Conservation (phyloP, 2,329 filamentous ascomycete genomes). For the Epichloe typhina region DNA sequence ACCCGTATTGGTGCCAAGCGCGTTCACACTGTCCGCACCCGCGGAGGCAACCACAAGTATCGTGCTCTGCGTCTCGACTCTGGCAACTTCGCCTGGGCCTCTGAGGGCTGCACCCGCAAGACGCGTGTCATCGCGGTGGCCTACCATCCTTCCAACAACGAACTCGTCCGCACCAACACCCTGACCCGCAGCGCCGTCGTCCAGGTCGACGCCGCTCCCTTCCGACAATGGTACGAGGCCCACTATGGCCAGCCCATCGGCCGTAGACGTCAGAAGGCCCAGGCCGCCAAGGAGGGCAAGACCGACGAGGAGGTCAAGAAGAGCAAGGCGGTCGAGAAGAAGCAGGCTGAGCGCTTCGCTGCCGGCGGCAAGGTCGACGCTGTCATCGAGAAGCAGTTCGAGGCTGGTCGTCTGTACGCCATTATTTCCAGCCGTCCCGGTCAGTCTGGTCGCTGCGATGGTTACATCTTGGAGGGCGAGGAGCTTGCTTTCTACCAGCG, state of each 20-base stretch:
- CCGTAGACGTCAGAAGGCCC: slow-evolving; percentile 82
- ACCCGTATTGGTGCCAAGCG: slow-evolving; percentile 97
- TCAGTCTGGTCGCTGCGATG: slow-evolving; percentile 92
- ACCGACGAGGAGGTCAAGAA: slow-evolving; percentile 68
- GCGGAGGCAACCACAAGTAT: slow-evolving; percentile 99
- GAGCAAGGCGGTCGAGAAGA: slow-evolving; percentile 90
- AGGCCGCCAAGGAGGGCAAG: slow-evolving; percentile 43
- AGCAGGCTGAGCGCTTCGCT: slow-evolving; percentile 81
- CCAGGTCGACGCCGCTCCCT: slow-evolving; percentile 96
- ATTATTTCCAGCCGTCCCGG: slow-evolving; percentile 86
- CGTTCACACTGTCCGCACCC: slow-evolving; percentile 92
- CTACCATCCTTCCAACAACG: slow-evolving; percentile 99
- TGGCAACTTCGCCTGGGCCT: slow-evolving; percentile 99
- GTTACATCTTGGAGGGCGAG: slow-evolving; percentile 97
- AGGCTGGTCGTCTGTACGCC: slow-evolving; percentile 94
- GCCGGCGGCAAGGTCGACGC: slow-evolving; percentile 82
- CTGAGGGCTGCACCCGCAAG: slow-evolving; percentile 96
- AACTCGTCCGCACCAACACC: slow-evolving; percentile 99
- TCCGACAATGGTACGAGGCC: slow-evolving; percentile 99
- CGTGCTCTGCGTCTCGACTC: slow-evolving; percentile 96
- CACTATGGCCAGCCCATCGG: slow-evolving; percentile 92
- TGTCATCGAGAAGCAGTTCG: slow-evolving; percentile 95
- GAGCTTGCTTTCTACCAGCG: slow-evolving; percentile 99
- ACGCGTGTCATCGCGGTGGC: slow-evolving; percentile 95
- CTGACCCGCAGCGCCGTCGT: slow-evolving; percentile 97